Evolutionary conservation across 208 protist genomes (phyloP), one percentile per base, ranked within the genome.

Genomic region (Leishmania gerbilli): DNA sequence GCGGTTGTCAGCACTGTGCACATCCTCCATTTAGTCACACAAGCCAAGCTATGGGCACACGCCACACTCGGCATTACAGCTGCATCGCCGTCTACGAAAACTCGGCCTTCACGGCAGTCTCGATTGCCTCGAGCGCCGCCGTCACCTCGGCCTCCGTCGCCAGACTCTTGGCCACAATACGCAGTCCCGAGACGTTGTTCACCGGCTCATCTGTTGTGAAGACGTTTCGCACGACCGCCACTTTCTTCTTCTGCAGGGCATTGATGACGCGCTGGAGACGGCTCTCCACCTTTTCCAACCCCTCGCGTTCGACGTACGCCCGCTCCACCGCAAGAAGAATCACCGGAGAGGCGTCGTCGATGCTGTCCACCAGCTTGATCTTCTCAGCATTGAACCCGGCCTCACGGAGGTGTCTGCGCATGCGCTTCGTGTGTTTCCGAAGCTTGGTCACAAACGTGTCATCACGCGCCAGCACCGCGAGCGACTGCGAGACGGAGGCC

Each of bases 401-500:
- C 4, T 77, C 71, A 51, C 88, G 89, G 62, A 98, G 75, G 42
- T 83, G 60, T 15, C 45, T 42, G 40, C 93, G 93, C 67, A 95
- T 87, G 34, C 84, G 62, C 74, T 87, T 87, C 13, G 88, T 80
- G 83, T 96, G 88, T 4, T 60, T 24, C 24, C 90, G 91, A 62
- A 98, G 74, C 21, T 83, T 82, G 72, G 77, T 67, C 31, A 90
- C 75, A 60, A 81, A 87, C 40, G 69, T 83, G 51, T 75, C 31
- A 71, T 97, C 87, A 21, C 83, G 67, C 67, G 97, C 81, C 5
- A 99, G 82, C 13, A 97, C 74, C 1, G 89, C 79, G 19, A 99
- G 81, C 5, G 90, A 93, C 56, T 84, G 85, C 17, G 90, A 91
- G 24, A 95, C 94, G 19, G 95, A 92, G 3, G 91, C 87, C 4